phyloP scores from a whole-genome alignment of 225 moss, liverwort and hornwort genomes.

The Sphagnum tenellum region DNA sequence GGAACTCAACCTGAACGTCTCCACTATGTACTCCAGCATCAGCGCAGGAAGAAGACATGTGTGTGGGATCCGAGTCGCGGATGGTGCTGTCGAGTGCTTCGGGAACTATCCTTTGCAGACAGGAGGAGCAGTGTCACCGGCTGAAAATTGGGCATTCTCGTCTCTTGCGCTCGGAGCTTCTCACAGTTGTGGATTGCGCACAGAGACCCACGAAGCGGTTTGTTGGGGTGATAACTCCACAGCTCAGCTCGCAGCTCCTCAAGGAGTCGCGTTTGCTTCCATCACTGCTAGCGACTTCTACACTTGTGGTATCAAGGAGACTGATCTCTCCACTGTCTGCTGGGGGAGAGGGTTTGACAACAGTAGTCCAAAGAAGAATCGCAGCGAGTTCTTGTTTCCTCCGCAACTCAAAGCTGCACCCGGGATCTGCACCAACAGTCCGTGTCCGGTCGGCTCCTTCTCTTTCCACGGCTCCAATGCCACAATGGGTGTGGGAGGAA shows the following conservation, averaged over 20 bases:
- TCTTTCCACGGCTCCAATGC: too few relatives aligned
- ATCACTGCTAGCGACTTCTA: background rate
- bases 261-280: background rate
- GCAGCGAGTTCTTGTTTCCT: background rate
- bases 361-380: background rate
- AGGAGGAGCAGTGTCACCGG: background rate
- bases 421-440: background rate
- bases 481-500: too few relatives aligned
- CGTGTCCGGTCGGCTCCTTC: too few relatives aligned
- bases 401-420: background rate
- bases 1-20: background rate
- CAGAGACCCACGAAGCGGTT: background rate
- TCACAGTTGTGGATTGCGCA: background rate
- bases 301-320: conserved; percentile 1
- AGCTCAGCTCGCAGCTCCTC: background rate
- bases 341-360: background rate
- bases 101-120: background rate
- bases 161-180: background rate
- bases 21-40: background rate
- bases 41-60: background rate
- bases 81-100: background rate
- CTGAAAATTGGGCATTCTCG: background rate
- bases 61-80: background rate
- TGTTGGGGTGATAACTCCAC: conserved; percentile 1
- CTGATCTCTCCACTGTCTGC: background rate